Evolutionary conservation across 441 rosid genomes (phyloP), one percentile per base, ranked within the genome.

Genomic region (Populus hybrid): DNA sequence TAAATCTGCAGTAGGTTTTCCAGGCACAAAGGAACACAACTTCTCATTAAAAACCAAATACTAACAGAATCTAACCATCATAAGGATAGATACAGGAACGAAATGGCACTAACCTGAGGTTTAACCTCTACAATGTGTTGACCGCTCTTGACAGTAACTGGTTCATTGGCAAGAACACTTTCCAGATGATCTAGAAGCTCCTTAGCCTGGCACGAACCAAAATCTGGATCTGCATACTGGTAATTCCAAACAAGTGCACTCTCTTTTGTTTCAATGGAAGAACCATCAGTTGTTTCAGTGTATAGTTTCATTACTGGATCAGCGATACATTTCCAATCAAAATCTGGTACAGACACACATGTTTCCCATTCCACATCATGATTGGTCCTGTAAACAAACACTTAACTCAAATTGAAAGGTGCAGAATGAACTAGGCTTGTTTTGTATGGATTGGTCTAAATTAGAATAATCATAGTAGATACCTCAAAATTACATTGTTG

Each of bases 211-310:
- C 95, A 90, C 38, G 97, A 94, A 68, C 97, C 97, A 80, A 93
- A 94, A 84, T 90, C 95, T 14, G 97, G 97, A 75, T 94, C 97
- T 1, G 97, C 98, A 82, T 94, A 95, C 86, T 89, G 97, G 82
- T 93, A 92, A 77, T 93, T 97, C 98, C 97, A 94, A 14, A 93
- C 98, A 82, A 93, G 40, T 76, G 90, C 97, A 79, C 98, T 91
- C 74, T 93, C 97, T 86, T 93, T 94, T 3, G 65, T 66, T 84
- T 94, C 97, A 75, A 93, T 90, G 74, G 36, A 88, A 69, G 98
- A 91, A 72, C 98, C 98, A 88, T 94, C 97, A 0, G 98, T 93
- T 40, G 98, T 80, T 67, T 94, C 98, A 65, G 87, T 90, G 79
- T 94, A 94, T 14, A 71, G 80, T 79, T 78, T 85, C 98, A 94